Percentiles rank a stretch among this genome's conserved stretches.
phyloP scores from a whole-genome alignment of 768 basidiomycete genomes.

The Hericium coralloides region DNA sequence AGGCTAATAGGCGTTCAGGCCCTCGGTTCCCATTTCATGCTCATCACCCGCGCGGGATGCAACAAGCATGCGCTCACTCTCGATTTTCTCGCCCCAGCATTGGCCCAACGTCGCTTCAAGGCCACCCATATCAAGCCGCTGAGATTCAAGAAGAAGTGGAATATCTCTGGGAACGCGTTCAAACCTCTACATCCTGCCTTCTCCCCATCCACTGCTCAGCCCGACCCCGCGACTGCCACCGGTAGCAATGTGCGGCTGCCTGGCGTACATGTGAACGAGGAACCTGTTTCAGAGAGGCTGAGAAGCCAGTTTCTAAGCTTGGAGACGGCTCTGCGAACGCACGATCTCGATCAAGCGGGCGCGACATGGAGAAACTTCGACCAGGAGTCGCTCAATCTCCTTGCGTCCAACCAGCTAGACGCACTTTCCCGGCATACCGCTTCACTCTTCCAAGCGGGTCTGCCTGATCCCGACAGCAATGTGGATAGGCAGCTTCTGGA shows the following conservation, averaged over 20 bases:
- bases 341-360: slow-evolving; percentile 24
- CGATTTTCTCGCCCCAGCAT: slow-evolving; percentile 36
- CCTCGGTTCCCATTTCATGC: slow-evolving; percentile 8
- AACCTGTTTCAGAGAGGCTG: background rate
- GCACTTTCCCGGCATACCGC: slow-evolving; percentile 30
- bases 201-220: too few species aligned
- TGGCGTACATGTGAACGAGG: background rate
- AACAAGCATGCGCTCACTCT: slow-evolving; percentile 20
- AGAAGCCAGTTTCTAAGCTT: slow-evolving; percentile 22
- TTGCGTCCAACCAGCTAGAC: slow-evolving; percentile 34
- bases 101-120: slow-evolving; percentile 9
- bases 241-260: too few species aligned
- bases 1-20: background rate
- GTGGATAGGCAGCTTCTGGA: slow-evolving; percentile 16
- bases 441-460: slow-evolving; percentile 15
- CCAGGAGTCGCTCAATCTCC: slow-evolving; percentile 33
- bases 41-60: slow-evolving; percentile 9
- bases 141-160: background rate
- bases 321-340: slow-evolving; percentile 22
- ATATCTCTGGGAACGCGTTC: too few species aligned
- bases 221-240: too few species aligned
- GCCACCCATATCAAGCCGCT: background rate
- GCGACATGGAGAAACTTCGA: slow-evolving; percentile 36
- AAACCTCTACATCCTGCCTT: too few species aligned
- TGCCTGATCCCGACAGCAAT: slow-evolving; percentile 2